phyloP scores from a whole-genome alignment of 2,329 filamentous ascomycete genomes.

The Scleromitrula shiraiana region DNA sequence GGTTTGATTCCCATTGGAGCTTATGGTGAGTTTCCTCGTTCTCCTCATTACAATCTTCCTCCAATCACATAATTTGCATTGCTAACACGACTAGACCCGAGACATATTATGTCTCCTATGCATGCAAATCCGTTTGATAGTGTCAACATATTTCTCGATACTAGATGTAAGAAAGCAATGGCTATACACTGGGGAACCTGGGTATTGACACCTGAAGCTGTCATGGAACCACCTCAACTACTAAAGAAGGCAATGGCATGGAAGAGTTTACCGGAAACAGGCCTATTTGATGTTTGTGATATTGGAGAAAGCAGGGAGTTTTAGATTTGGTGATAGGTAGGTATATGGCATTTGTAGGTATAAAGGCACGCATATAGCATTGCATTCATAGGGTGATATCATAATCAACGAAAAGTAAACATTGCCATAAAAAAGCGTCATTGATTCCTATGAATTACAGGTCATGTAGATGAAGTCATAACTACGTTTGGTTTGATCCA shows the following conservation, averaged over 20 bases:
- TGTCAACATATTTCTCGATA: slow-evolving; percentile 84
- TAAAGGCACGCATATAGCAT: too few species aligned
- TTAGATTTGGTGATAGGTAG: too few species aligned
- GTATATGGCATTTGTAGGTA: background rate
- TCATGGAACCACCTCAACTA: slow-evolving; percentile 70
- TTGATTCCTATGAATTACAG: slow-evolving; percentile 10
- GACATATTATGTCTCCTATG: slow-evolving; percentile 66
- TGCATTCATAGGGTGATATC: background rate
- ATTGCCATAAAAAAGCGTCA: slow-evolving; percentile 3
- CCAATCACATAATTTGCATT: background rate
- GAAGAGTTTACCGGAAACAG: slow-evolving; percentile 59
- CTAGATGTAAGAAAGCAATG: slow-evolving; percentile 66
- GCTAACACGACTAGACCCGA: slow-evolving; percentile 39
- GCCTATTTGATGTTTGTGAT: slow-evolving; percentile 73
- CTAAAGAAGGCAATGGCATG: slow-evolving; percentile 63
- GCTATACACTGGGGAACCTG: slow-evolving; percentile 83
- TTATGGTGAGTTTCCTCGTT: slow-evolving; percentile 39
- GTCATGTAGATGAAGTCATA: slow-evolving; percentile 2
- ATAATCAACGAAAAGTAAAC: background rate
- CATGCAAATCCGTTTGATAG: slow-evolving; percentile 82
- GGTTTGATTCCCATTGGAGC: slow-evolving; percentile 91
- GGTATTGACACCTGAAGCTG: slow-evolving; percentile 62
- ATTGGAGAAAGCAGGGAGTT: slow-evolving; percentile 80
- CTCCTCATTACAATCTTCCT: background rate
- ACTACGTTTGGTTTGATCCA: background rate